Percentiles rank a stretch among this genome's conserved stretches.
Conservation (phyloP, 2,329 filamentous ascomycete genomes). For the Cyphellophora attinorum region DNA sequence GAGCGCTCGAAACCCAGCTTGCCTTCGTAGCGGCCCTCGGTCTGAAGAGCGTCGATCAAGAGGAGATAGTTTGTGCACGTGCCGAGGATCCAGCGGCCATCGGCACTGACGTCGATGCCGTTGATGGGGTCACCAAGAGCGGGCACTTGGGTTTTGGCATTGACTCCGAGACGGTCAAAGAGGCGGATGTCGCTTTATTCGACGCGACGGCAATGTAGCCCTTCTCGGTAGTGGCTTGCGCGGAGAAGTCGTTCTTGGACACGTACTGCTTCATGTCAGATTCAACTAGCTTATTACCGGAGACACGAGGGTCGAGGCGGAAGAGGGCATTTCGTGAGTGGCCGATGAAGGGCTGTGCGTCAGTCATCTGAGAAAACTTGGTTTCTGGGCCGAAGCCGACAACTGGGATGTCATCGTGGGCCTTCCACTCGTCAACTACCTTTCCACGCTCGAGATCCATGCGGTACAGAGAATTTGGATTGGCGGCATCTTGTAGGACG, state of each 20-base stretch:
- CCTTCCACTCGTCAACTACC: slow-evolving; percentile 96
- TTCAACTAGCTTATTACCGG: slow-evolving; percentile 88
- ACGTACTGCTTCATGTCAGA: slow-evolving; percentile 88
- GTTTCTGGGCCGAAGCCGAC: slow-evolving; percentile 88
- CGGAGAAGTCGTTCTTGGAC: slow-evolving; percentile 95
- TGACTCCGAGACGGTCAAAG: slow-evolving; percentile 92
- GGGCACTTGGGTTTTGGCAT: slow-evolving; percentile 93
- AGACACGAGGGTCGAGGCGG: slow-evolving; percentile 81
- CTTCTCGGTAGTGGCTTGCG: slow-evolving; percentile 87
- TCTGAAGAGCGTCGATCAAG: slow-evolving; percentile 83
- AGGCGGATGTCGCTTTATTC: slow-evolving; percentile 94
- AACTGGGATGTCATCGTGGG: slow-evolving; percentile 92
- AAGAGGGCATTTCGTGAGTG: slow-evolving; percentile 88
- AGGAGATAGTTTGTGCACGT: slow-evolving; percentile 92
- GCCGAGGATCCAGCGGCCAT: slow-evolving; percentile 89
- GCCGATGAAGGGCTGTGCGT: slow-evolving; percentile 89
- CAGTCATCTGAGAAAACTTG: slow-evolving; percentile 96
- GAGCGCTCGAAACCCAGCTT: slow-evolving; percentile 95
- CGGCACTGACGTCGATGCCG: slow-evolving; percentile 87
- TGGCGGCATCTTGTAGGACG: slow-evolving; percentile 71
- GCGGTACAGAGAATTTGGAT: slow-evolving; percentile 85
- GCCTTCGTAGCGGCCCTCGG: slow-evolving; percentile 89
- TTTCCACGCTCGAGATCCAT: slow-evolving; percentile 99
- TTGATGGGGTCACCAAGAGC: slow-evolving; percentile 92
- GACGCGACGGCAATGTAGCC: slow-evolving; percentile 95